Base-by-base conservation (phyloP, 2,329 filamentous ascomycete genomes). In the Pseudogymnoascus sp. region DNA sequence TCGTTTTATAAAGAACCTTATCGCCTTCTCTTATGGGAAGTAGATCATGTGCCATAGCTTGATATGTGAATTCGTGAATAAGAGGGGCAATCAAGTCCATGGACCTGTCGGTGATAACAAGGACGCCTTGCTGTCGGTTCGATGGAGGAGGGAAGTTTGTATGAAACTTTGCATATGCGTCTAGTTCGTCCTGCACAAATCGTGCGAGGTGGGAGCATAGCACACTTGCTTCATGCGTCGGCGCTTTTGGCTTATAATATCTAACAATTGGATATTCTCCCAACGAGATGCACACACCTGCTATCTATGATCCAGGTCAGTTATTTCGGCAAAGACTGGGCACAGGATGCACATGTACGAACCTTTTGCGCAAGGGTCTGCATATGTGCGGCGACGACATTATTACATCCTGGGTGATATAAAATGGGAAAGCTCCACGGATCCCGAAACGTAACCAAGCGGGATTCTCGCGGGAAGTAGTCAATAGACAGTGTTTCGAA, bases 11-110 rank as follows among this genome's bases (percentile, higher is more conserved):
- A 0, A 87, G 90, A 8, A 95, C 82, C 71, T 94, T 96, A 65
- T 96, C 91, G 21, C 83, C 86, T 59, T 97, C 94, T 67, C 88
- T 85, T 69, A 99, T 90, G 0, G 88, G 88, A 28, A 99, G 76
- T 7, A 99, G 77, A 70, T 99, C 94, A 72, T 96, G 90, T 3
- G 90, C 92, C 92, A 99, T 97, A 57, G 94, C 91, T 73, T 99
- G 94, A 71, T 97, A 99, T 10, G 94, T 96, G 71, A 99, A 96
- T 69, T 99, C 94, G 74, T 99, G 94, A 3, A 97, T 71, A 9
- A 97, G 75, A 1, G 94, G 94, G 0, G 92, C 86, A 75, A 88
- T 84, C 3, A 96, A 74, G 71, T 99, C 94, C 88, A 99, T 94
- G 6, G 91, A 90, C 63, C 94, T 83, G 72, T 97, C 94, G 1